Evolutionary conservation across 306 rosid genomes (phyloP).

Genomic region (Phaseolus lunatus): DNA sequence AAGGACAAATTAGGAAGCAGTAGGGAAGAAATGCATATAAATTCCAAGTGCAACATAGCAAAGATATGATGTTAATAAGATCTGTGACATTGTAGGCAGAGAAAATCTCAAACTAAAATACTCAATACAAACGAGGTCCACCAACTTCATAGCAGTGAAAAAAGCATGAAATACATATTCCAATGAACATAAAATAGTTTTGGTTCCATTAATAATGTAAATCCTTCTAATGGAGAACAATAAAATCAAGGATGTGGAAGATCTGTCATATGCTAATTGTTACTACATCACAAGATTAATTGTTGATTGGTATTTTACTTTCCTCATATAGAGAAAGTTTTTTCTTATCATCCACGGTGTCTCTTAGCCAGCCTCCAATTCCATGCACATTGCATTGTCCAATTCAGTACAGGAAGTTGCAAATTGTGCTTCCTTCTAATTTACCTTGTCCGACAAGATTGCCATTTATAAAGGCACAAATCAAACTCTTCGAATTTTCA

Average conservation of each 20-base stretch:
- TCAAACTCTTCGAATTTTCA: slow-evolving; percentile 5
- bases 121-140: slow-evolving; percentile 15
- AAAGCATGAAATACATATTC: slow-evolving; percentile 19
- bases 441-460: slow-evolving; percentile 8
- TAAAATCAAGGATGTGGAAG: slow-evolving; percentile 11
- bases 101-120: slow-evolving; percentile 27
- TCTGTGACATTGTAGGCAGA: not conserved
- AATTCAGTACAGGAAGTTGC: not conserved
- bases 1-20: slow-evolving; percentile 43
- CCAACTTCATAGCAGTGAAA: slow-evolving; percentile 26
- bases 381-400: not conserved
- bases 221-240: slow-evolving; percentile 26
- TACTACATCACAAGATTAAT: not conserved
- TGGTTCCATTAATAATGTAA: slow-evolving; percentile 24
- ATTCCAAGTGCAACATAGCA: slow-evolving; percentile 26
- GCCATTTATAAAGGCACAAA: not conserved
- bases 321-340: too few relatives aligned
- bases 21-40: slow-evolving; percentile 37
- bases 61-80: slow-evolving; percentile 17
- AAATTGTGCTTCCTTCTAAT: slow-evolving; percentile 8
- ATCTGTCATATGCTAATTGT: slow-evolving; percentile 17
- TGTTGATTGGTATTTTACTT: too few relatives aligned
- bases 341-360: slow-evolving; percentile 12
- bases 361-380: not conserved
- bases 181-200: slow-evolving; percentile 28